Conservation (phyloP, 495 filamentous ascomycete genomes). For the Penicillium canariense region DNA sequence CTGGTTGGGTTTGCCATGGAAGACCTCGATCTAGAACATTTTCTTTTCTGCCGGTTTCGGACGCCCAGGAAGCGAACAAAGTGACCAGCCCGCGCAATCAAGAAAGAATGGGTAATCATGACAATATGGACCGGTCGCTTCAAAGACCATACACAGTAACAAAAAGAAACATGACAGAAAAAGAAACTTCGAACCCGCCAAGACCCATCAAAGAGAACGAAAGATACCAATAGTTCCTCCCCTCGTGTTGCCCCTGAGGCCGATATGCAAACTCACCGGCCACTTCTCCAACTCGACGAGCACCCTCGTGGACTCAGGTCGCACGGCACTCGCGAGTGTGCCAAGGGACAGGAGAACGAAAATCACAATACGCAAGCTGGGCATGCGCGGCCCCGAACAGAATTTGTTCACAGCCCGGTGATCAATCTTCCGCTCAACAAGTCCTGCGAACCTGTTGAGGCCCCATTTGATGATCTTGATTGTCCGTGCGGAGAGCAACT, state of each 20-base stretch:
- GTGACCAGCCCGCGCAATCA: conserved; percentile 4
- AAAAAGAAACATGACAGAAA: conserved; percentile 24
- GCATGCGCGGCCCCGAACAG: conserved; percentile 8
- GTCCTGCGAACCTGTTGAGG: conserved; percentile 21
- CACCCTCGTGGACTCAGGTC: conserved; percentile 9
- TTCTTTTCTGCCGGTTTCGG: conserved; percentile 12
- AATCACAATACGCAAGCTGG: conserved; percentile 24
- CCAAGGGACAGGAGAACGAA: conserved; percentile 10
- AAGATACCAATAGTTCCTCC: neutral
- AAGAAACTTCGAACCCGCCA: conserved; percentile 25
- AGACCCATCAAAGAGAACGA: conserved; percentile 18
- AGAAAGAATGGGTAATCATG: conserved; percentile 21
- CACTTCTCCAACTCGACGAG: conserved; percentile 18
- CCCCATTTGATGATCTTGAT: conserved; percentile 27
- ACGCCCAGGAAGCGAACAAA: conserved; percentile 8
- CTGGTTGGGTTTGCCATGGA: neutral
- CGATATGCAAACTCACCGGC: conserved; percentile 7
- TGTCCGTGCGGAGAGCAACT: conserved; percentile 35
- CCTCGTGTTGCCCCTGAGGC: conserved; percentile 11
- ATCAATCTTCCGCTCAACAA: conserved; percentile 23
- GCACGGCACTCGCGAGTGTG: conserved; percentile 1
- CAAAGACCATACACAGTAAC: conserved; percentile 24
- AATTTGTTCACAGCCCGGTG: conserved; percentile 27
- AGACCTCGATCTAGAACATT: conserved; percentile 31
- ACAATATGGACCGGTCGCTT: conserved; percentile 31